Conservation (phyloP, 1,284 basidiomycete genomes). For the Moesziomyces sp. region DNA sequence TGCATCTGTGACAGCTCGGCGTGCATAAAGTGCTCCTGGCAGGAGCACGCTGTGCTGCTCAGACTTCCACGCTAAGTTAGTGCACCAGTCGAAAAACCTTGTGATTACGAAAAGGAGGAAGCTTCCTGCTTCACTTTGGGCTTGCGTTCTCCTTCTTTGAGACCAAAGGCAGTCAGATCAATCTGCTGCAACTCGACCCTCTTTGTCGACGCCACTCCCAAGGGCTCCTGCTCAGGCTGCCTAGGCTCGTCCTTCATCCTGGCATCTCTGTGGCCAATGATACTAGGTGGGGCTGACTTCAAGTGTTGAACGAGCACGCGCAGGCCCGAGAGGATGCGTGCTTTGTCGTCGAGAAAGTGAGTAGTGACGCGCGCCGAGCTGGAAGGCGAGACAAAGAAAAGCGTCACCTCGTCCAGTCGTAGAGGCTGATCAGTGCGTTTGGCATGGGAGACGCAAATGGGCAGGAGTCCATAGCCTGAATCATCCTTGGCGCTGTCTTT, state of each 20-base stretch:
- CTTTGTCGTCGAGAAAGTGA: conserved; percentile 58
- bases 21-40: conserved; percentile 13
- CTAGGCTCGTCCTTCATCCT: background rate
- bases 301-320: conserved; percentile 16
- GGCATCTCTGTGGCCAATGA: background rate
- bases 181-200: conserved; percentile 19
- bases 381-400: conserved; percentile 56
- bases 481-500: conserved; percentile 46
- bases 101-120: background rate
- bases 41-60: background rate
- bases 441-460: conserved; percentile 28
- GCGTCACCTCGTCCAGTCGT: conserved; percentile 22
- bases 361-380: conserved; percentile 62
- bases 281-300: background rate
- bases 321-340: conserved; percentile 43
- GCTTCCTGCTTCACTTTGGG: background rate
- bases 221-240: background rate
- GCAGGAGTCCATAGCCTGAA: conserved; percentile 36
- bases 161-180: conserved; percentile 6
- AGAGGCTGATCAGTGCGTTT: background rate
- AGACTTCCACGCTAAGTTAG: background rate
- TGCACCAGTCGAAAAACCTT: background rate
- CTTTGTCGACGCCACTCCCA: background rate
- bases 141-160: background rate
- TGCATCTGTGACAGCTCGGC: conserved; percentile 30